phyloP scores from a whole-genome alignment of 768 basidiomycete genomes.

The Naganishia onofrii region DNA sequence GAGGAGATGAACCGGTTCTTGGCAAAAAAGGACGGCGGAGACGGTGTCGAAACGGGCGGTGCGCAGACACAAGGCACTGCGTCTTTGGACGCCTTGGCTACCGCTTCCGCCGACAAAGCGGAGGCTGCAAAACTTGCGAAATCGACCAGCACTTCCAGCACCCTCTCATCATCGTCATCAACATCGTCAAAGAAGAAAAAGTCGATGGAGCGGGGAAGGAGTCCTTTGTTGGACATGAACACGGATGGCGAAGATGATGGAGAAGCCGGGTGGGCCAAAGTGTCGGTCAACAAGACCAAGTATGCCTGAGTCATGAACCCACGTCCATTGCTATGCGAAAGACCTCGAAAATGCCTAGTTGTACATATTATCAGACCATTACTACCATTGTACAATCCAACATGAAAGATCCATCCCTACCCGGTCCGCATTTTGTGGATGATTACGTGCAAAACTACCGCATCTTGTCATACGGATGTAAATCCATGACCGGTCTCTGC shows the following conservation, averaged over 20 bases:
- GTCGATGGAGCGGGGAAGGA: conserved; percentile 14
- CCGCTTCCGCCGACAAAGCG: background rate
- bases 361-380: conserved; percentile 17
- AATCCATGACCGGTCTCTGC: conserved; percentile 10
- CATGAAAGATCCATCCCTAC: background rate
- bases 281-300: conserved; percentile 26
- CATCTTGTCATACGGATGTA: conserved; percentile 8
- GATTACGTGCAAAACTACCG: background rate
- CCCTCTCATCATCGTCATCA: conserved; percentile 2
- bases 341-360: conserved; percentile 1
- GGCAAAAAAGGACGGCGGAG: background rate
- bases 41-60: background rate
- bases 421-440: background rate
- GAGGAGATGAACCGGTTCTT: conserved; percentile 4
- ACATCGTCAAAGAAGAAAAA: conserved; percentile 4
- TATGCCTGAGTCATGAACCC: background rate
- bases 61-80: background rate
- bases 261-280: conserved; percentile 28
- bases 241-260: conserved; percentile 24
- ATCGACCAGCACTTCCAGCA: conserved; percentile 21
- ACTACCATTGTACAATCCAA: conserved; percentile 17
- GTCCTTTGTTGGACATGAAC: conserved; percentile 23
- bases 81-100: background rate
- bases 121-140: background rate
- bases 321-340: too few species aligned